These are phyloP conservation scores for Phyllostachys edulis DNA, from an alignment of 176 grass and related monocot genomes.

Conservation along the genomic window DNA sequence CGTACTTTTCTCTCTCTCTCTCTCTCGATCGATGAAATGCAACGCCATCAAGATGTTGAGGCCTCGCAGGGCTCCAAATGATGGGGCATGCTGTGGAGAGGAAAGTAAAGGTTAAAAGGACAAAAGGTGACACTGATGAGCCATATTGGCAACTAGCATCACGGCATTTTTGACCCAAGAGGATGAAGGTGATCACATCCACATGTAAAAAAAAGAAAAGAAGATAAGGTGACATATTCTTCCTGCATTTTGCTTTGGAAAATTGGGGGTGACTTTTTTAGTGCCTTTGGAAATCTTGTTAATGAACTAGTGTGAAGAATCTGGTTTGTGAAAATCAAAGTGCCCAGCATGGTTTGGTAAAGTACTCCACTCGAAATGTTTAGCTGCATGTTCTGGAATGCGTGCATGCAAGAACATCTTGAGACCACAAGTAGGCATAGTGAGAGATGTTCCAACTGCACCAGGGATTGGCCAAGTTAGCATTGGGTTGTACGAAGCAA, in stretches of 20 bases:
- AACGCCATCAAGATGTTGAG: slow-evolving; percentile 21
- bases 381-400: too few species aligned
- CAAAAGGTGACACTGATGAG: not conserved
- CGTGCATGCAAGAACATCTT: too few species aligned
- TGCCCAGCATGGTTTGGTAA: too few species aligned
- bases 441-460: too few species aligned
- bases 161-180: too few species aligned
- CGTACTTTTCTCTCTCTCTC: too few species aligned
- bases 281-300: not conserved
- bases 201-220: not conserved
- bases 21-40: not conserved
- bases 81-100: not conserved
- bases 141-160: too few species aligned
- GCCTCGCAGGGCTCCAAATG: not conserved
- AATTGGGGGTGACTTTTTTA: not conserved
- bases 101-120: not conserved
- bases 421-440: too few species aligned
- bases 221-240: not conserved
- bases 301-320: not conserved
- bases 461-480: too few species aligned
- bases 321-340: too few species aligned
- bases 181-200: not conserved
- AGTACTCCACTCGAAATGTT: too few species aligned
- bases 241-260: not conserved
- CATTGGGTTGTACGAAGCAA: not conserved